Evolutionary conservation across 1,284 basidiomycete species (phyloP), one percentile per base, ranked within the genome.

Genomic region (Gomphus sp.): DNA sequence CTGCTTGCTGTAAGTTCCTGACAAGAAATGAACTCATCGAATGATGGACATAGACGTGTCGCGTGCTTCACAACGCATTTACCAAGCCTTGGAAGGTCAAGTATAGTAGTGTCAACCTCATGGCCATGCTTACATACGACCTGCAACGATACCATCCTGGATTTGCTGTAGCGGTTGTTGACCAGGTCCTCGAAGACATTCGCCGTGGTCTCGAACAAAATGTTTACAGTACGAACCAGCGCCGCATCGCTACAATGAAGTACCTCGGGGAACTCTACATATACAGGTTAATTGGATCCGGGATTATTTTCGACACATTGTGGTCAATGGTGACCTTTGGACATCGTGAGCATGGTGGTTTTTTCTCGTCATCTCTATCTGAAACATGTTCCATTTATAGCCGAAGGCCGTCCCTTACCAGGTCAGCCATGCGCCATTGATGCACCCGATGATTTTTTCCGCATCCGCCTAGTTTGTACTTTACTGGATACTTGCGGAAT

Each of bases 221-320:
- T 70, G 77, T 92, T 41, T 99, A 98, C 77, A 95, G 87, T 72
- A 87, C 88, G 64, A 98, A 98, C 69, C 97, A 99, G 75, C 84
- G 92, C 63, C 80, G 97, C 56, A 80, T 99, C 48, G 89, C 97
- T 0, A 88, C 89, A 0, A 81, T 94, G 65, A 96, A 94, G 71
- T 98, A 95, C 70, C 81, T 99, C 2, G 97, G 96, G 52, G 97
- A 99, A 73, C 74, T 99, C 52, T 99, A 98, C 72, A 98, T 97
- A 71, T 98, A 97, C 70, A 84, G 96, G n/a, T 78, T 98, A 28
- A 76, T 99, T 66, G 89, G 89, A 65, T 93, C 92, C 7, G 78
- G 85, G 3, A 85, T 98, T 67, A 80, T 99, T 44, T 97, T 99
- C 62, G 95, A 99, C 67, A 90, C 87, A 0, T 74, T 99, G 1